These are phyloP conservation scores for Euryodendron excelsum DNA, from an alignment of 148 eudicot genomes.

Conservation along the genomic window DNA sequence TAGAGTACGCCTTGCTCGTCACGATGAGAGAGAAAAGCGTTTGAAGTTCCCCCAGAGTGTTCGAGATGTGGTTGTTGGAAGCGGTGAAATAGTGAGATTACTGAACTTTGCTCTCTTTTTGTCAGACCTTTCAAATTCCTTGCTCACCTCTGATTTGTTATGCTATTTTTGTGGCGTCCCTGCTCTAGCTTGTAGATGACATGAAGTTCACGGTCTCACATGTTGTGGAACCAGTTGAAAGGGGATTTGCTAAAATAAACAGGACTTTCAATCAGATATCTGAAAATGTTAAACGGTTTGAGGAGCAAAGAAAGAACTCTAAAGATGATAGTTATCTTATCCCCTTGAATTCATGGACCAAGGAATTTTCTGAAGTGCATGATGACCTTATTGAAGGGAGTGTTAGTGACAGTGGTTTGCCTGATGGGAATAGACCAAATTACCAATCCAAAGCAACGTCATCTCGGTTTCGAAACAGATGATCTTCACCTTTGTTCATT, in stretches of 20 bases:
- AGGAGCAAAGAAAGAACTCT: conserved; percentile 60
- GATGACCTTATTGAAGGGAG: conserved; percentile 62
- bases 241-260: conserved; percentile 85
- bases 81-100: conserved; percentile 86
- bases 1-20: conserved; percentile 42
- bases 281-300: conserved; percentile 67
- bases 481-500: conserved; percentile 11
- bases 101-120: neutral
- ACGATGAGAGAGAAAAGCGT: conserved; percentile 62
- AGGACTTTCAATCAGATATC: conserved; percentile 83
- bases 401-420: conserved; percentile 80
- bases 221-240: conserved; percentile 93
- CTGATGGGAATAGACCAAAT: conserved; percentile 48
- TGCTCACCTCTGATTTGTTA: neutral
- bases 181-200: conserved; percentile 77
- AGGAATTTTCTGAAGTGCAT: conserved; percentile 63
- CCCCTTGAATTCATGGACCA: conserved; percentile 65
- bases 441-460: conserved; percentile 35
- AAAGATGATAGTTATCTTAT: conserved; percentile 74
- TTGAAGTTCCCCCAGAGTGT: conserved; percentile 86
- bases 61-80: conserved; percentile 93
- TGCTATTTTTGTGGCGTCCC: neutral
- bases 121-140: neutral
- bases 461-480: conserved; percentile 42
- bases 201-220: conserved; percentile 96